phyloP scores from a whole-genome alignment of 2,329 filamentous ascomycete species.

The Colletotrichum truncatum region DNA sequence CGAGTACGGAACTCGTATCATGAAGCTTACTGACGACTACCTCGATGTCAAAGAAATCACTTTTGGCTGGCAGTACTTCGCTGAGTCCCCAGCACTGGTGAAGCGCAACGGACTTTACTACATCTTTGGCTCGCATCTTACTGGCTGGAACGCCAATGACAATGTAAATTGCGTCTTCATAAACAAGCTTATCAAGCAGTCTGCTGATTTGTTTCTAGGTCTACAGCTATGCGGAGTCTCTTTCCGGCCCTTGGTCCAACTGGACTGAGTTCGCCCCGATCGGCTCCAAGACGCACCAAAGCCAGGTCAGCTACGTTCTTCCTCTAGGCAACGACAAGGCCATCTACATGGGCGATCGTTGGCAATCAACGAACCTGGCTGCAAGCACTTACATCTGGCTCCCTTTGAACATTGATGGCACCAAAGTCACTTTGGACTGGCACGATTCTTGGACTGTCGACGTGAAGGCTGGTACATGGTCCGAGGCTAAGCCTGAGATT shows the following conservation, averaged over 20 bases:
- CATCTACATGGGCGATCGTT: conserved; percentile 75
- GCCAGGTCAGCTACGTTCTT: conserved; percentile 70
- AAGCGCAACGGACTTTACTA: conserved; percentile 70
- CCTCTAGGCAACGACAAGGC: conserved; percentile 47
- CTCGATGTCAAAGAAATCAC: conserved; percentile 57
- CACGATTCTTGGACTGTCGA: conserved; percentile 64
- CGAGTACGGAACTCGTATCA: conserved; percentile 52
- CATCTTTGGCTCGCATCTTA: conserved; percentile 69
- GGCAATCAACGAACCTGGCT: conserved; percentile 68
- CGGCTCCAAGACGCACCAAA: conserved; percentile 65
- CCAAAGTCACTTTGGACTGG: conserved; percentile 59
- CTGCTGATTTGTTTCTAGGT: conserved; percentile 34
- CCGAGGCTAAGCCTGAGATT: conserved; percentile 53
- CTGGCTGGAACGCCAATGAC: conserved; percentile 70
- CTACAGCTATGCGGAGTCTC: conserved; percentile 65
- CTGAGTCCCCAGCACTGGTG: conserved; percentile 71
- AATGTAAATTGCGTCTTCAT: conserved; percentile 51
- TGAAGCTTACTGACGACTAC: conserved; percentile 65
- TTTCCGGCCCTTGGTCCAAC: conserved; percentile 68
- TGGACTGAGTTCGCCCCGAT: conserved; percentile 67
- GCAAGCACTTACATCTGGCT: conserved; percentile 73
- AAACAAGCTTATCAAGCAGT: not conserved
- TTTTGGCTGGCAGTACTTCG: conserved; percentile 61
- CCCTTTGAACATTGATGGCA: conserved; percentile 63
- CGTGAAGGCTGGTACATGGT: conserved; percentile 51